Conservation (phyloP, 352 stramenopile species). For the Phytophthora lateralis region DNA sequence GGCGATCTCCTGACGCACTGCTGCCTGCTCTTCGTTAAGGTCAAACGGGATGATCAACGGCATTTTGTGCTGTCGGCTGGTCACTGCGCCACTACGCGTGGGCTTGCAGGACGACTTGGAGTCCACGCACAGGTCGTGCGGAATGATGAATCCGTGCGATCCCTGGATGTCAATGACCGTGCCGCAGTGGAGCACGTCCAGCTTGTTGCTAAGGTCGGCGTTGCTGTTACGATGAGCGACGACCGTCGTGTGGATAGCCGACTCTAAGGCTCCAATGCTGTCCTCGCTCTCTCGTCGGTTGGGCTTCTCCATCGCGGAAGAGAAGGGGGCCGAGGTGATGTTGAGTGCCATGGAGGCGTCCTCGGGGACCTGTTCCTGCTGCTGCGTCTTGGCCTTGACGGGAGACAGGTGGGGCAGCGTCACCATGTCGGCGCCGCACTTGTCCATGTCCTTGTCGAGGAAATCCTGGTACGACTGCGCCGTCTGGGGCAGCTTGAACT, state of each 20-base stretch:
- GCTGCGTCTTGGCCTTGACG: slow-evolving; percentile 27
- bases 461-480: slow-evolving; percentile 59
- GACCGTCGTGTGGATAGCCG: slow-evolving; percentile 24
- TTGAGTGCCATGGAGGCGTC: slow-evolving; percentile 44
- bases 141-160: slow-evolving; percentile 77
- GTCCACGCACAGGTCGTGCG: slow-evolving; percentile 60
- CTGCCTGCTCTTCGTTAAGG: slow-evolving; percentile 48
- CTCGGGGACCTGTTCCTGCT: slow-evolving; percentile 28
- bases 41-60: slow-evolving; percentile 76
- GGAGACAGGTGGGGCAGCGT: slow-evolving; percentile 56
- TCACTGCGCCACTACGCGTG: slow-evolving; percentile 13
- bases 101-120: slow-evolving; percentile 27
- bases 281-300: slow-evolving; percentile 40
- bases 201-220: slow-evolving; percentile 51
- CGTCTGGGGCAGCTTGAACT: slow-evolving; percentile 52
- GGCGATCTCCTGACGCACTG: slow-evolving; percentile 51
- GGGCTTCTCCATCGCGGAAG: slow-evolving; percentile 16
- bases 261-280: slow-evolving; percentile 42
- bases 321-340: slow-evolving; percentile 33
- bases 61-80: slow-evolving; percentile 44
- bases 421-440: slow-evolving; percentile 49
- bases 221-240: slow-evolving; percentile 17
- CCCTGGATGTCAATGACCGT: slow-evolving; percentile 83
- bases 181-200: slow-evolving; percentile 76
- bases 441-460: slow-evolving; percentile 60